Conservation (phyloP, 129 eudicot genomes). For the Daucus carota region DH1_v3.0 NC_030386.2:32420501-32421000, state of each 20-base stretch:
- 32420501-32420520: constrained; percentile 81
- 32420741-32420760: not conserved
- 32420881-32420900: constrained; percentile 73
- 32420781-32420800: constrained; percentile 85
- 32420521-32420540: constrained; percentile 91
- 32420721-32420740: not conserved
- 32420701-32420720: not conserved
- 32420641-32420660: constrained; percentile 69
- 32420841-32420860: constrained; percentile 78
- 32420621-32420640: constrained; percentile 80
- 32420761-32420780: constrained; percentile 54
- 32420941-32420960: not conserved
- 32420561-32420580: constrained; percentile 86
- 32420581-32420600: constrained; percentile 85
- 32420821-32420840: constrained; percentile 79
- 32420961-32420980: not conserved
- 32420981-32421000: not conserved
- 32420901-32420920: constrained; percentile 11
- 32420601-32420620: constrained; percentile 99
- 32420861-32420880: constrained; percentile 81
- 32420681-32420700: constrained; percentile 84
- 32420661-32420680: constrained; percentile 99
- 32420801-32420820: constrained; percentile 92
- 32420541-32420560: constrained; percentile 92
- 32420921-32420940: not conserved